Conservation (phyloP, 2,329 filamentous ascomycete genomes). For the Penicillium sp. region DNA sequence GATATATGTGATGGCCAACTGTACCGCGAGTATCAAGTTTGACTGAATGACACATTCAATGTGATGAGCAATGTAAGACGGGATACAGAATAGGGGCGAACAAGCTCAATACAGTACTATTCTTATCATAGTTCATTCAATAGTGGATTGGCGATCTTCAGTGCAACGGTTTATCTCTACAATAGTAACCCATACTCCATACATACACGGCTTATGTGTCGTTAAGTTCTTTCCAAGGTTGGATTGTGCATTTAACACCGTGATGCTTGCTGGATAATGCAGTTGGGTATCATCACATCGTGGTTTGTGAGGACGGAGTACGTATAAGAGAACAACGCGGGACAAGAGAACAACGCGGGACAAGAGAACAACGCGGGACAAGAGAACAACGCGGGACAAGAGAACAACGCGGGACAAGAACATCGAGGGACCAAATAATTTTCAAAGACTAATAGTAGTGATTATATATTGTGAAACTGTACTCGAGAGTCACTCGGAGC, state of each 20-base stretch:
- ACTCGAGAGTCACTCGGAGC: constrained; percentile 5
- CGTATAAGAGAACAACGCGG: too few relatives aligned
- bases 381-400: too few relatives aligned
- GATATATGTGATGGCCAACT: too few relatives aligned
- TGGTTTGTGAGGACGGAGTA: not conserved
- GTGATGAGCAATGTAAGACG: too few relatives aligned
- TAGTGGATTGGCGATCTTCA: not conserved
- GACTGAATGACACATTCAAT: too few relatives aligned
- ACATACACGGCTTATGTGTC: not conserved
- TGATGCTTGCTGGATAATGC: not conserved
- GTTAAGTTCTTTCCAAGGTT: not conserved
- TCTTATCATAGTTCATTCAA: not conserved
- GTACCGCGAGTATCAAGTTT: too few relatives aligned
- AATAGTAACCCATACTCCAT: not conserved
- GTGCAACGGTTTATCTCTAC: not conserved
- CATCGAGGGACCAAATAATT: not conserved
- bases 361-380: too few relatives aligned
- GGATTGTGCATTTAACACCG: not conserved
- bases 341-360: too few relatives aligned
- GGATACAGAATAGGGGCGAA: too few relatives aligned
- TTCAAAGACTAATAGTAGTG: not conserved
- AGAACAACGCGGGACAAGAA: too few relatives aligned
- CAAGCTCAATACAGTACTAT: not conserved
- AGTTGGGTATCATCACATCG: too few relatives aligned
- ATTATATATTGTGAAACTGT: not conserved